Conservation (phyloP, 805 yeast species). For the Starmerella sirachaensis region DNA sequence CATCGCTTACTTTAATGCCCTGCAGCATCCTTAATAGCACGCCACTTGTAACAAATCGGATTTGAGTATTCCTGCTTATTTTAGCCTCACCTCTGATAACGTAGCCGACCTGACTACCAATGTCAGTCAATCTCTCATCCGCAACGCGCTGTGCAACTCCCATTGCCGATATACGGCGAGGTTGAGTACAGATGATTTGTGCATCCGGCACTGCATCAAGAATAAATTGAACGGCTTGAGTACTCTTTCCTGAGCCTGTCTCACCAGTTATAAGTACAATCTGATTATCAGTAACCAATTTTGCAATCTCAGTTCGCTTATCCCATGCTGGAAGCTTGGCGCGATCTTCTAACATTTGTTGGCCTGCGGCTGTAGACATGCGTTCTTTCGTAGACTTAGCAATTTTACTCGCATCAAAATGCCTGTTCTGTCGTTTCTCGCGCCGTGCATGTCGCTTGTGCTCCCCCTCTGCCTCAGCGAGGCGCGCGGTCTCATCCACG, state of each 20-base stretch:
- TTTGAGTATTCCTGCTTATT: slow-evolving; percentile 42
- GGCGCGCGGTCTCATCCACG: slow-evolving; percentile 13
- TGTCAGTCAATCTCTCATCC: slow-evolving; percentile 53
- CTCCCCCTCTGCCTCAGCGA: slow-evolving; percentile 3
- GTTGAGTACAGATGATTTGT: slow-evolving; percentile 76
- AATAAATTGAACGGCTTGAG: slow-evolving; percentile 84
- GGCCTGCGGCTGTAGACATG: slow-evolving; percentile 28
- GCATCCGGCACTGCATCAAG: slow-evolving; percentile 48
- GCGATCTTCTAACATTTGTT: slow-evolving; percentile 37
- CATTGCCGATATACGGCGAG: slow-evolving; percentile 88
- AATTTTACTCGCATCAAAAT: slow-evolving; percentile 28
- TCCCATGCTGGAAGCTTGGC: slow-evolving; percentile 73
- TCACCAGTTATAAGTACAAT: slow-evolving; percentile 85
- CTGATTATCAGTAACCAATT: slow-evolving; percentile 44
- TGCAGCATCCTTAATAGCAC: slow-evolving; percentile 79
- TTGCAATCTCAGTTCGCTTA: slow-evolving; percentile 44
- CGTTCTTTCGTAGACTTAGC: slow-evolving; percentile 30
- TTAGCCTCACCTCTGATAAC: slow-evolving; percentile 82
- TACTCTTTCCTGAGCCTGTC: slow-evolving; percentile 95
- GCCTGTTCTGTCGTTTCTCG: slow-evolving; percentile 1
- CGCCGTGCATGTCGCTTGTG: not conserved
- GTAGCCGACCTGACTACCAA: slow-evolving; percentile 78
- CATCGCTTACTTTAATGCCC: slow-evolving; percentile 27
- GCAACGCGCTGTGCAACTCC: slow-evolving; percentile 90
- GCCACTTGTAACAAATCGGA: slow-evolving; percentile 89